Evolutionary conservation across 2,329 filamentous ascomycete species (phyloP), one percentile per base, ranked within the genome.

Genomic region (Penicillium sp.): DNA sequence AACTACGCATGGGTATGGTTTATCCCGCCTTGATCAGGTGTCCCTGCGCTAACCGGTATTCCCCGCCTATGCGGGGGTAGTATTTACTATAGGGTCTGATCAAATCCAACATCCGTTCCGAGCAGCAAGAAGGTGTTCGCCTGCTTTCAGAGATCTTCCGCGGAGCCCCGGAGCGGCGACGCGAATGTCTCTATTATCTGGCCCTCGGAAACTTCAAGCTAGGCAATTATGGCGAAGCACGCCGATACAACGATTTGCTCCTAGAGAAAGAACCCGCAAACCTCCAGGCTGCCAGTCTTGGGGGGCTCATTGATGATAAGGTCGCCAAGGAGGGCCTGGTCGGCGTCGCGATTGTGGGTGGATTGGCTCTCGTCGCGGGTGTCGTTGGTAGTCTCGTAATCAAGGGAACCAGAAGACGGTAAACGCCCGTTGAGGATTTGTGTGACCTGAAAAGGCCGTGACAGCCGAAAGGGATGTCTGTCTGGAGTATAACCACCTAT

Each of bases 181-280:
- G 94, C 71, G 94, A 99, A 83, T 99, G 94, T 73, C 89, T 99
- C 61, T 99, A 97, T 82, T 99, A 99, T 78, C 87, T 99, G 54
- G 94, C 91, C 27, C 85, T 99, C 33, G 94, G 94, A 62, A 96
- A 97, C 82, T 97, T 93, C 85, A 97, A 97, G 81, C 86, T 99
- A 47, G 93, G 93, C 61, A 97, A 97, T 82, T 99, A 97, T 76
- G 92, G 88, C 60, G 94, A 99, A 74, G 93, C 93, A 59, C 84
- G 93, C 70, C 85, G 91, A 72, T 97, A 97, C 79, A 99, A 99
- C 76, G 93, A 97, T 71, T 82, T 93, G 50, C 81, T 99, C 61
- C 78, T 97, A 54, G 91, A 97, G 62, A 89, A 93, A 74, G 94
- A 99, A 79, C 91, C 92, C 9, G 86, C 85, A 47, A 99, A 97